Percentiles rank a stretch among this genome's conserved stretches.
Conservation (phyloP, 306 rosid species). For the Medicago ruthenica region DNA sequence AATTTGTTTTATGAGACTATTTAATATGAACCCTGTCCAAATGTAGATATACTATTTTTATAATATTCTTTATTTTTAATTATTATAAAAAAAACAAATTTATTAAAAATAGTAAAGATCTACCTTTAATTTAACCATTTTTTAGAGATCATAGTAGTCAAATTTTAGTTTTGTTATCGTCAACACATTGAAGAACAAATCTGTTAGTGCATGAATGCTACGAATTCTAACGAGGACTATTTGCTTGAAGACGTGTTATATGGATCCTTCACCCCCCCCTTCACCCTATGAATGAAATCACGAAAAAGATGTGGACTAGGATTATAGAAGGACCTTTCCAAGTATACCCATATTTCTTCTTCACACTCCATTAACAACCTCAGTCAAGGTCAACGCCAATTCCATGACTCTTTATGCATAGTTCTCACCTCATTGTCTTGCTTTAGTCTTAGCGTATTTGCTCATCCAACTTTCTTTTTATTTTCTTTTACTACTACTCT, state of each 20-base stretch:
- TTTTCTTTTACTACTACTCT: background rate
- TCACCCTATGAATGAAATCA: background rate
- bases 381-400: slow-evolving; percentile 41
- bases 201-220: slow-evolving; percentile 27
- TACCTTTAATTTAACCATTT: too few species aligned
- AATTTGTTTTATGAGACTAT: background rate
- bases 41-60: too few species aligned
- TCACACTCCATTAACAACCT: slow-evolving; percentile 16
- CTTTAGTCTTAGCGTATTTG: background rate
- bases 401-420: slow-evolving; percentile 5
- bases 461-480: slow-evolving; percentile 4
- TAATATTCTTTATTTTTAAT: too few species aligned
- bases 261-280: background rate
- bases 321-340: slow-evolving; percentile 1
- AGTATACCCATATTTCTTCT: slow-evolving; percentile 21
- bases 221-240: background rate
- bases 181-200: slow-evolving; percentile 25
- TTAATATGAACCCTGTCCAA: too few species aligned
- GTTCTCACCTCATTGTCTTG: slow-evolving; percentile 22
- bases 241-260: background rate
- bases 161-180: background rate
- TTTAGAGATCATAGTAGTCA: too few species aligned
- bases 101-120: too few species aligned
- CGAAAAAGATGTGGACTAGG: slow-evolving; percentile 17
- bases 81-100: too few species aligned